Percentiles rank a stretch among this genome's conserved stretches.
Evolutionary conservation across 2,329 filamentous ascomycete genomes (phyloP).

Genomic region (Diplodia intermedia): DNA sequence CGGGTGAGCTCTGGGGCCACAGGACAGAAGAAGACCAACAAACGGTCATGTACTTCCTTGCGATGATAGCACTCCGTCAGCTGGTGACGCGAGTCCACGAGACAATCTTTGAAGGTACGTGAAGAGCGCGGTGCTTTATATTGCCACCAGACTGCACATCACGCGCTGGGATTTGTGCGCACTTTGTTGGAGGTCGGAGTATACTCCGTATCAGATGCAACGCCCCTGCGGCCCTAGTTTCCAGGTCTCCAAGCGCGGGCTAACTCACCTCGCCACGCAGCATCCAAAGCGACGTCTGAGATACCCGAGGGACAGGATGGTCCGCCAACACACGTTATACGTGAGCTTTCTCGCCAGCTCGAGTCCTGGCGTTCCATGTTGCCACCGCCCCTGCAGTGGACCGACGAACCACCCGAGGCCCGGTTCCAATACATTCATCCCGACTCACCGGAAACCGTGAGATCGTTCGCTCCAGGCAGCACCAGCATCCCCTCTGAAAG

Average conservation of each 20-base stretch:
- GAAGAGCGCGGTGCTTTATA: background rate
- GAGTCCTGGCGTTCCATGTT: slow-evolving; percentile 65
- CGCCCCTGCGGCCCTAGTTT: background rate
- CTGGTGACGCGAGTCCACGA: slow-evolving; percentile 62
- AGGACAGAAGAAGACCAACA: slow-evolving; percentile 48
- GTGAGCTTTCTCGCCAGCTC: slow-evolving; percentile 61
- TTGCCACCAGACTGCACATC: slow-evolving; percentile 1
- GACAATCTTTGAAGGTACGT: slow-evolving; percentile 60
- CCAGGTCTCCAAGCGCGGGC: slow-evolving; percentile 4
- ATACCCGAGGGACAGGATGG: slow-evolving; percentile 45
- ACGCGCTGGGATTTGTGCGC: slow-evolving; percentile 6
- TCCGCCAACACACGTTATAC: slow-evolving; percentile 54
- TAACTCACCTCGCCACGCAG: slow-evolving; percentile 25
- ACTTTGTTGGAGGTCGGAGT: slow-evolving; percentile 30
- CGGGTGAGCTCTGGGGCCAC: slow-evolving; percentile 59
- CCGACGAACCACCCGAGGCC: slow-evolving; percentile 58
- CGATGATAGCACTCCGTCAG: slow-evolving; percentile 64
- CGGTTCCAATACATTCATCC: slow-evolving; percentile 35
- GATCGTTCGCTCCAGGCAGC: slow-evolving; percentile 4
- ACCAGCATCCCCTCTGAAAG: background rate
- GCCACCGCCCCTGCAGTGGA: slow-evolving; percentile 63
- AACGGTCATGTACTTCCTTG: slow-evolving; percentile 66
- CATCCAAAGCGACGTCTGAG: slow-evolving; percentile 28
- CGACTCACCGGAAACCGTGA: background rate
- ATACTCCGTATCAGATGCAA: slow-evolving; percentile 28